Conservation (phyloP, 306 rosid genomes). For the Hippophae tibetana region DNA sequence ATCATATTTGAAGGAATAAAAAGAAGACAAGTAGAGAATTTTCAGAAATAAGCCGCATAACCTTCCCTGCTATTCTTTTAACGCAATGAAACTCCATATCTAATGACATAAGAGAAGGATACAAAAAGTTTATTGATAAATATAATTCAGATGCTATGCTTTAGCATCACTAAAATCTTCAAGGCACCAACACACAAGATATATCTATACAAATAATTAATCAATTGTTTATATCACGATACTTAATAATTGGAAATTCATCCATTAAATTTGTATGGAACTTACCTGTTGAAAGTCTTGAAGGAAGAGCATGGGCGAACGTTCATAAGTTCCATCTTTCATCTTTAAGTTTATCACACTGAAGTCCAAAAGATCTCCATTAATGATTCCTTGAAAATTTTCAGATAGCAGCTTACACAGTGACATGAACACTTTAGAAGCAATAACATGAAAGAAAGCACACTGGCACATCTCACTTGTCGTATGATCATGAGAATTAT, state of each 20-base stretch:
- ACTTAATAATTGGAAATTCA: background rate
- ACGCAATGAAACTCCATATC: background rate
- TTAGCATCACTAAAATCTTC: background rate
- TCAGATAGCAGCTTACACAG: conserved; percentile 53
- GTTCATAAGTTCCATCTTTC: conserved; percentile 63
- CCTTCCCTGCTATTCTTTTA: no score
- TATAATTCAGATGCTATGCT: no score
- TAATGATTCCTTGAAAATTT: conserved; percentile 54
- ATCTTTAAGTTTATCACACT: conserved; percentile 59
- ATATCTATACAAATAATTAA: background rate
- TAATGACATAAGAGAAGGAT: no score
- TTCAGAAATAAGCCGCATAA: no score
- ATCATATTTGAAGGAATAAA: no score
- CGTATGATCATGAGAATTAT: conserved; percentile 22
- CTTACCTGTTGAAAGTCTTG: conserved; percentile 79
- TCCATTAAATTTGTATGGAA: conserved; percentile 3
- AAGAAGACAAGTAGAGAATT: no score
- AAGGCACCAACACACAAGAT: background rate
- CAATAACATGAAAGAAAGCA: conserved; percentile 42
- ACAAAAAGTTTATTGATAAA: no score
- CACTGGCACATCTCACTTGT: conserved; percentile 43
- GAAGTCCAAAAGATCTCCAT: conserved; percentile 57
- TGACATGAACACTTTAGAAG: conserved; percentile 61
- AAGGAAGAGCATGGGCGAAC: conserved; percentile 64
- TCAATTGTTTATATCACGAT: background rate